phyloP scores from a whole-genome alignment of 441 rosid species.

The Monsonia emarginata region DNA sequence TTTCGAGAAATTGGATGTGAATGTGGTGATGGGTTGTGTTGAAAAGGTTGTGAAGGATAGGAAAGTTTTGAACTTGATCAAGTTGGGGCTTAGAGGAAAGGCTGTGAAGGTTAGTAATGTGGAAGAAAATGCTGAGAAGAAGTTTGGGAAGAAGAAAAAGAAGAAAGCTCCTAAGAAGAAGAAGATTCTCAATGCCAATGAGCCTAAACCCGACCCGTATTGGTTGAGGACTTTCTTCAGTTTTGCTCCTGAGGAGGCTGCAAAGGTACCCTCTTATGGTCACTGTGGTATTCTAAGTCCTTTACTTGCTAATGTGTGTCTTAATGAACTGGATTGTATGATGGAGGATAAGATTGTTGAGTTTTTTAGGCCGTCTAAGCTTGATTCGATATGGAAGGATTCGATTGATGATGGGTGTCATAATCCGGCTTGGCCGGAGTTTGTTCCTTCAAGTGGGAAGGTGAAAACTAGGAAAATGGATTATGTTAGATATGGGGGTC shows the following conservation, averaged over 20 bases:
- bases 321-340: conserved; percentile 67
- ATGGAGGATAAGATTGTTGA: conserved; percentile 61
- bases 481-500: conserved; percentile 75
- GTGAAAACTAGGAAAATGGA: conserved; percentile 93
- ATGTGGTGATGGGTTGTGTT: conserved; percentile 45
- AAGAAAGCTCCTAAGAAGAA: conserved; percentile 53
- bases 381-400: conserved; percentile 81
- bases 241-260: conserved; percentile 87
- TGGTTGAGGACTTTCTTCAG: conserved; percentile 81
- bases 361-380: conserved; percentile 66
- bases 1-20: conserved; percentile 35
- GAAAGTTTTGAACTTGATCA: conserved; percentile 56
- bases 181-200: conserved; percentile 66
- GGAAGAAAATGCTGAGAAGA: conserved; percentile 23
- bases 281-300: conserved; percentile 83
- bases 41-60: conserved; percentile 62
- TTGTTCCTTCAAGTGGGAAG: conserved; percentile 80
- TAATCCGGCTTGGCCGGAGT: conserved; percentile 97
- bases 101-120: conserved; percentile 20
- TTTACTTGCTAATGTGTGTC: conserved; percentile 72
- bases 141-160: conserved; percentile 35
- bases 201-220: conserved; percentile 91
- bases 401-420: conserved; percentile 79
- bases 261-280: conserved; percentile 71
- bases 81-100: conserved; percentile 34